Conservation (phyloP, 768 basidiomycete genomes). For the Favolaschia claudopus region DNA sequence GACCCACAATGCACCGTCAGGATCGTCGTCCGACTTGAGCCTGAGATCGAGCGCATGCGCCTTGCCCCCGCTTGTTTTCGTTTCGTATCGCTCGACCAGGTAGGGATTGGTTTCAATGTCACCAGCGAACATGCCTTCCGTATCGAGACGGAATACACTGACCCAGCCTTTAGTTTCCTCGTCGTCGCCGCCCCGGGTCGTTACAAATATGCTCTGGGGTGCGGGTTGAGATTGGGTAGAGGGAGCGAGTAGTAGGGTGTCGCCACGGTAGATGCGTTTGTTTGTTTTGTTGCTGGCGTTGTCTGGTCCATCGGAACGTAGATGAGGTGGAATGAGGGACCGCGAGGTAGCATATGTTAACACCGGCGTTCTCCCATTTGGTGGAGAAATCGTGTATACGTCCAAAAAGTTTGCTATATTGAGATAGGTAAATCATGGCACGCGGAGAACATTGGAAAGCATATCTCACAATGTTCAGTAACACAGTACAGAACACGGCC, state of each 20-base stretch:
- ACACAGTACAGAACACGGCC: conserved; percentile 58
- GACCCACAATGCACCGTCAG: conserved; percentile 50
- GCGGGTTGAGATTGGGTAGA: conserved; percentile 42
- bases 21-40: conserved; percentile 35
- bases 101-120: conserved; percentile 25
- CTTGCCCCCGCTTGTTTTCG: conserved; percentile 57
- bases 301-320: conserved; percentile 6
- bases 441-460: background rate
- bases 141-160: conserved; percentile 49
- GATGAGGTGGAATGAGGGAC: conserved; percentile 32
- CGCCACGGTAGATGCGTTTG: conserved; percentile 31
- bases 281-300: background rate
- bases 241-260: conserved; percentile 41
- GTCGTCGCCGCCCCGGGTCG: conserved; percentile 52
- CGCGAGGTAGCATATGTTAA: conserved; percentile 31
- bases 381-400: conserved; percentile 44
- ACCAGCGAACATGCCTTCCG: conserved; percentile 42
- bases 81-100: conserved; percentile 48
- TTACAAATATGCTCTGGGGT: conserved; percentile 52
- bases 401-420: conserved; percentile 55
- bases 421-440: background rate
- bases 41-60: conserved; percentile 58
- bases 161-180: conserved; percentile 48
- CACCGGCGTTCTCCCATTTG: conserved; percentile 4
- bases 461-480: conserved; percentile 59